Percentiles rank a stretch among this genome's conserved stretches.
phyloP scores from a whole-genome alignment of 2,329 filamentous ascomycete species.

The Chaetothyriales sp. region DNA sequence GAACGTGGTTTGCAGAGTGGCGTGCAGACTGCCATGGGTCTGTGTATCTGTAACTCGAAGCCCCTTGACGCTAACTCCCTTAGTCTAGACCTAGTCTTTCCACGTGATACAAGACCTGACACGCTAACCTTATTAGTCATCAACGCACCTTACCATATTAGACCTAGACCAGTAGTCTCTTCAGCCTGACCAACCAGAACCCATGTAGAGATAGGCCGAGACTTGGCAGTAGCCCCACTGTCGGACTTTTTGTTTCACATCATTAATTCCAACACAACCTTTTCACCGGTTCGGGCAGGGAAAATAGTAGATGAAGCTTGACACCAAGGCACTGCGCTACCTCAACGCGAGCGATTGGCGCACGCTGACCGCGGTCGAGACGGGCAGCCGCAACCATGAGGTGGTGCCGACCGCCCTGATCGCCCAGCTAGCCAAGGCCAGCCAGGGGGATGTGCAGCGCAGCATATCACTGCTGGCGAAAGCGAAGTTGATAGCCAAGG shows the following conservation, averaged over 20 bases:
- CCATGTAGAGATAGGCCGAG: no score
- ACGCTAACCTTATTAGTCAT: no score
- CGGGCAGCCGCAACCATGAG: constrained; percentile 92
- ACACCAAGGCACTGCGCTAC: constrained; percentile 86
- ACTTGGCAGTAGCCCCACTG: background rate
- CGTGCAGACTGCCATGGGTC: no score
- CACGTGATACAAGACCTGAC: no score
- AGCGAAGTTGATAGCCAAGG: constrained; percentile 72
- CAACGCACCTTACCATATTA: no score
- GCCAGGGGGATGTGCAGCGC: constrained; percentile 58
- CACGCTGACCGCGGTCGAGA: constrained; percentile 81
- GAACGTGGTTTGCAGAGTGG: no score
- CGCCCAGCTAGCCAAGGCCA: constrained; percentile 62
- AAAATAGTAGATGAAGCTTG: constrained; percentile 60
- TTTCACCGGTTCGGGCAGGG: background rate
- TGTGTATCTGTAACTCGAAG: no score
- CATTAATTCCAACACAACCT: background rate
- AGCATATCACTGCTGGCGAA: constrained; percentile 87
- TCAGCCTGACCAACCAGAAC: no score
- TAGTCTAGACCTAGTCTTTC: no score
- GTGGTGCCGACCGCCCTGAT: constrained; percentile 86
- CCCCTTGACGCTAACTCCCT: no score
- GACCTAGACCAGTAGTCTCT: no score
- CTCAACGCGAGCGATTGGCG: constrained; percentile 87
- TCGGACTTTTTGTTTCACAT: background rate